Base-by-base conservation (phyloP, 1,139 yeast genomes). In the Cylindricascospora bacillispora region DNA sequence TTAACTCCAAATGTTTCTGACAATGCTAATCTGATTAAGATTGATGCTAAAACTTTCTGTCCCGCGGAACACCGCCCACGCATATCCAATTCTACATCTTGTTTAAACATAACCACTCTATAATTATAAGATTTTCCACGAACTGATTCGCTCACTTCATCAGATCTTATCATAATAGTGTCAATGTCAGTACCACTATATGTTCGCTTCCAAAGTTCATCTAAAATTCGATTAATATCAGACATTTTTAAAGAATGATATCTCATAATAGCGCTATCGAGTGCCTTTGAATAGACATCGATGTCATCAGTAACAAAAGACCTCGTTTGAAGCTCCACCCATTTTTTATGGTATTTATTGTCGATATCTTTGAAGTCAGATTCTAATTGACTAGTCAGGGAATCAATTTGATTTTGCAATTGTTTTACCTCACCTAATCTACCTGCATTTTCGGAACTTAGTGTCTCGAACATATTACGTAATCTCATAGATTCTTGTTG, bases 31-130 rank as follows among this genome's bases (percentile, higher is more conserved):
- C 99, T 65, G 32, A 92, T 86, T 22, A 92, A 74, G 31, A 92
- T 85, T 33, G 93, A 78, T 0, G 98, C 95, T 33, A 92, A 60
- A 2, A 92, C 97, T 50, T 85, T 83, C 54, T 92, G 99, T 1
- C 99, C 99, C 0, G 98, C 98, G 2, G 95, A 83, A 54, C 99
- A 92, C 34, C 98, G 62, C 1, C 98, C 99, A 40, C 98, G 68
- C 99, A 92, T 92, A 49, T 92, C 99, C 27, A 92, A 61, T 52
- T 89, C 98, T 1, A 75, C 79, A 32, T 81, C 92, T 44, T 81
- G 83, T 50, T 92, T 92, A 38, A 75, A 73, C 98, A 92, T 92
- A 12, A 89, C 94, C 14, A 92, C 95, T 24, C 97, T 66, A 52
- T 89, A 89, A 51, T 89, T 86, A 54, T 86, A 86, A 1, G 93